A percentile compares a stretch with the other conserved stretches of the same genome.
Conservation (phyloP, 139 green algal genomes). For the Chlamydomonas sp. region DNA sequence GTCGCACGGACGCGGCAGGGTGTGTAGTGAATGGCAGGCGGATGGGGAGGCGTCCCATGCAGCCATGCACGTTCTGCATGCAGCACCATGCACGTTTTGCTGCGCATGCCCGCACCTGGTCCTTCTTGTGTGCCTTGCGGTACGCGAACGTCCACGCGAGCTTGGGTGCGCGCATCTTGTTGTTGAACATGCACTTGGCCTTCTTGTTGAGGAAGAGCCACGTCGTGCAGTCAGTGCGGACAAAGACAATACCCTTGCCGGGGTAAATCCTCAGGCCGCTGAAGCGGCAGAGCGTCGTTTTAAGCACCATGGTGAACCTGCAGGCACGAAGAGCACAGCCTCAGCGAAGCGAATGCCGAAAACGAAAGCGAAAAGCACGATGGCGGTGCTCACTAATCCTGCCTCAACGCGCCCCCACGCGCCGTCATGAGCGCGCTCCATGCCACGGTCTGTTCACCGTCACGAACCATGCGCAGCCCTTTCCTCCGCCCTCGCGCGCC, state of each 20-base stretch:
- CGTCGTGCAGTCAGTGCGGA: constrained; percentile 85
- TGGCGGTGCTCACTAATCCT: not conserved
- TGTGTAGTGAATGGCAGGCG: not conserved
- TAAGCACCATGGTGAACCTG: constrained; percentile 51
- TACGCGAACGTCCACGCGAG: constrained; percentile 91
- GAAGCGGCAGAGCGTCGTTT: constrained; percentile 94
- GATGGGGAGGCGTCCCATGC: not conserved
- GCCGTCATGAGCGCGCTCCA: not conserved
- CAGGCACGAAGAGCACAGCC: not conserved
- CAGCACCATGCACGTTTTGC: not conserved
- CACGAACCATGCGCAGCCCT: not conserved
- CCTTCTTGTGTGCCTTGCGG: constrained; percentile 96
- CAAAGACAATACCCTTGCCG: constrained; percentile 83
- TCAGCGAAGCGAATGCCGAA: not conserved
- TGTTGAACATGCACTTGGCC: constrained; percentile 81
- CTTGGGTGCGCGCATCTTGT: constrained; percentile 90
- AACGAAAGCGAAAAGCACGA: not conserved
- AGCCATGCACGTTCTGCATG: not conserved
- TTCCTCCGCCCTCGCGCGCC: too few relatives aligned
- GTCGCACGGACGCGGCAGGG: not conserved
- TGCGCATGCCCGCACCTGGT: constrained; percentile 39
- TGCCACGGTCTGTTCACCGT: not conserved
- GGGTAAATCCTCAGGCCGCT: constrained; percentile 97
- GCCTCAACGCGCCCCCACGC: not conserved
- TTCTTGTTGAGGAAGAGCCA: constrained; percentile 97